Conservation (phyloP, 2,329 filamentous ascomycete genomes). For the Aspergillus cejpii region DNA sequence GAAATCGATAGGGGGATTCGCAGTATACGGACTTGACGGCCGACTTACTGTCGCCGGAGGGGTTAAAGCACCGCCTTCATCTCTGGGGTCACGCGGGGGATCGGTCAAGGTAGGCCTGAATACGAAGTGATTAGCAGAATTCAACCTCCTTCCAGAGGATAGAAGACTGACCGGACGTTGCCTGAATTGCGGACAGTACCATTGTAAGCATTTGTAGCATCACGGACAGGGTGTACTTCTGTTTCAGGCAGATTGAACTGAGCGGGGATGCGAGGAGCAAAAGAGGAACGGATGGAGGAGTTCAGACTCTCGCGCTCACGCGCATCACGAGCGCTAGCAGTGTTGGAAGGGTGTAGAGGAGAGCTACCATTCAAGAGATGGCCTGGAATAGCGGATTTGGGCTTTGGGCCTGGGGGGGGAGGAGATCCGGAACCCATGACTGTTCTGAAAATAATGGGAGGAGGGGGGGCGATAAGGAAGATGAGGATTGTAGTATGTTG, state of each 20-base stretch:
- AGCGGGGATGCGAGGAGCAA: conserved; percentile 37
- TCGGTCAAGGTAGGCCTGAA: conserved; percentile 38
- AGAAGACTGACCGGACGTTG: conserved; percentile 22
- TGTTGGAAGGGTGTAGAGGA: conserved; percentile 43
- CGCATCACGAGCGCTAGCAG: conserved; percentile 43
- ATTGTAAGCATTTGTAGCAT: conserved; percentile 15
- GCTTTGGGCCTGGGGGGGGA: conserved; percentile 42
- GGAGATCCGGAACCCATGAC: conserved; percentile 42
- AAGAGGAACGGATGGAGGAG: conserved; percentile 54
- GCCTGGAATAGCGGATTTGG: conserved; percentile 49
- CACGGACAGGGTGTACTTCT: conserved; percentile 11
- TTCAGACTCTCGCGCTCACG: conserved; percentile 53
- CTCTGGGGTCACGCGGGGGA: conserved; percentile 48
- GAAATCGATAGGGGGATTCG: conserved; percentile 47
- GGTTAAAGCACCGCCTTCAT: conserved; percentile 46
- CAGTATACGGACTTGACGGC: conserved; percentile 45
- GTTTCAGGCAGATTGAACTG: conserved; percentile 25
- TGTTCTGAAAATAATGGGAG: conserved; percentile 3
- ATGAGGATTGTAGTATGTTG: background rate
- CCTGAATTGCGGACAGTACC: conserved; percentile 16
- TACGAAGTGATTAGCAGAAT: conserved; percentile 1
- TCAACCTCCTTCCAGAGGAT: background rate
- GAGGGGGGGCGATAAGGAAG: background rate
- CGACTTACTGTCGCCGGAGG: conserved; percentile 48
- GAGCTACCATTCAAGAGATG: conserved; percentile 52